phyloP scores from a whole-genome alignment of 1,139 yeast species.

The Sugiyamaella sp. region DNA sequence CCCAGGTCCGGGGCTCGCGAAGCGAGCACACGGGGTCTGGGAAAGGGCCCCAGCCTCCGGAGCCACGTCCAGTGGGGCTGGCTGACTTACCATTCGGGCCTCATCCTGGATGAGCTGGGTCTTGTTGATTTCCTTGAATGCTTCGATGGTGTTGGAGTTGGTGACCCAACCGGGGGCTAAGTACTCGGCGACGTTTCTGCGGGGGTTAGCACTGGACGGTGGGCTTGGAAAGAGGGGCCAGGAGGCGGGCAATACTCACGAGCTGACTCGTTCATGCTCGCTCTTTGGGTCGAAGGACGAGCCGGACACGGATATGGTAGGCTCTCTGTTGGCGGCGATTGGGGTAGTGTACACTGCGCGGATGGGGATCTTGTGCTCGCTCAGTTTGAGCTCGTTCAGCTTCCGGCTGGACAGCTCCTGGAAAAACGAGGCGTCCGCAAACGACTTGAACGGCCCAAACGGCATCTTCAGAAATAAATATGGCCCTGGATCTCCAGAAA shows the following conservation, averaged over 20 bases:
- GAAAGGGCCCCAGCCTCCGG: background rate
- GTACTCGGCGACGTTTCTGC: slow-evolving; percentile 18
- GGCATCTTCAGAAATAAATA: slow-evolving; percentile 28
- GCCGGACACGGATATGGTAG: slow-evolving; percentile 31
- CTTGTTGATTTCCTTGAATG: slow-evolving; percentile 72
- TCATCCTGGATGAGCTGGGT: slow-evolving; percentile 54
- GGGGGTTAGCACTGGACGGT: too few relatives aligned
- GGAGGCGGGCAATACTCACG: slow-evolving; percentile 15
- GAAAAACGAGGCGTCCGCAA: slow-evolving; percentile 86
- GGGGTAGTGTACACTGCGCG: slow-evolving; percentile 49
- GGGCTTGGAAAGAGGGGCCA: background rate
- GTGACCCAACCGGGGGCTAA: slow-evolving; percentile 48
- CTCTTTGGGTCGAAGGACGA: slow-evolving; percentile 31
- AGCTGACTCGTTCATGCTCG: slow-evolving; percentile 9
- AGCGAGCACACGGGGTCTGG: background rate
- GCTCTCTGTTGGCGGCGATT: slow-evolving; percentile 42
- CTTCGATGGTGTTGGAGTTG: slow-evolving; percentile 83
- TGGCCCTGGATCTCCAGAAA: background rate
- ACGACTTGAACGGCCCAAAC: slow-evolving; percentile 65
- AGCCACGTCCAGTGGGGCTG: too few relatives aligned
- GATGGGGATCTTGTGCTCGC: slow-evolving; percentile 50
- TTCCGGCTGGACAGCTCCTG: slow-evolving; percentile 68
- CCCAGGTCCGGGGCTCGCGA: background rate
- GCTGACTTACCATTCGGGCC: slow-evolving; percentile 44
- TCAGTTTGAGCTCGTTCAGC: slow-evolving; percentile 66